Evolutionary conservation across 2,329 filamentous ascomycete species (phyloP).

Genomic region (Aspergillus hiratsukae): DNA sequence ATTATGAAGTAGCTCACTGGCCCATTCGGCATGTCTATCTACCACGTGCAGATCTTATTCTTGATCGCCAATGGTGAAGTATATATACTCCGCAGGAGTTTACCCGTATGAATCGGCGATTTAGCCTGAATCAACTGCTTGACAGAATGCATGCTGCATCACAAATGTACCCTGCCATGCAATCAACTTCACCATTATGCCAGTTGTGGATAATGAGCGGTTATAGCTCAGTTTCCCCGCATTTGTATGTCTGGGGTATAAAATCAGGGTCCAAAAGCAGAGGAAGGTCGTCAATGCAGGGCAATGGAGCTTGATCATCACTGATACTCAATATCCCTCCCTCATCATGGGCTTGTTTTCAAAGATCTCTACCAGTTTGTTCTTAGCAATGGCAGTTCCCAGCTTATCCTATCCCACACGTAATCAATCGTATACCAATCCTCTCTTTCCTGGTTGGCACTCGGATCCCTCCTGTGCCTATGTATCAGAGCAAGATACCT

Average conservation of each 20-base stretch:
- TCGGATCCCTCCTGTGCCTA: slow-evolving; percentile 45
- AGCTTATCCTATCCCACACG: background rate
- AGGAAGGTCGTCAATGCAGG: background rate
- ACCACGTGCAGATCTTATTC: background rate
- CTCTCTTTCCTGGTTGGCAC: slow-evolving; percentile 45
- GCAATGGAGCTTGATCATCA: background rate
- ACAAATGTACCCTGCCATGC: background rate
- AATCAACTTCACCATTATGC: background rate
- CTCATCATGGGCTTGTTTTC: background rate
- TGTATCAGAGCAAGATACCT: slow-evolving; percentile 34
- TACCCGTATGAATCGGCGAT: background rate
- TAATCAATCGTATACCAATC: slow-evolving; percentile 28
- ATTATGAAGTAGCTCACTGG: background rate
- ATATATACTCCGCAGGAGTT: background rate
- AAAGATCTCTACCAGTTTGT: background rate
- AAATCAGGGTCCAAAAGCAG: background rate
- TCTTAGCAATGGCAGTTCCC: background rate
- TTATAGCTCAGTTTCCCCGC: background rate
- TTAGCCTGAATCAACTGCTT: background rate
- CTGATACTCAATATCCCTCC: background rate
- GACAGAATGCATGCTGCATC: background rate
- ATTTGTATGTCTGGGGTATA: background rate
- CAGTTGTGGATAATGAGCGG: background rate
- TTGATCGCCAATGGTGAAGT: background rate
- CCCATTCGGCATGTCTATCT: background rate